Conservation (phyloP, 2,329 filamentous ascomycete species). For the Emergomyces africanus region DNA sequence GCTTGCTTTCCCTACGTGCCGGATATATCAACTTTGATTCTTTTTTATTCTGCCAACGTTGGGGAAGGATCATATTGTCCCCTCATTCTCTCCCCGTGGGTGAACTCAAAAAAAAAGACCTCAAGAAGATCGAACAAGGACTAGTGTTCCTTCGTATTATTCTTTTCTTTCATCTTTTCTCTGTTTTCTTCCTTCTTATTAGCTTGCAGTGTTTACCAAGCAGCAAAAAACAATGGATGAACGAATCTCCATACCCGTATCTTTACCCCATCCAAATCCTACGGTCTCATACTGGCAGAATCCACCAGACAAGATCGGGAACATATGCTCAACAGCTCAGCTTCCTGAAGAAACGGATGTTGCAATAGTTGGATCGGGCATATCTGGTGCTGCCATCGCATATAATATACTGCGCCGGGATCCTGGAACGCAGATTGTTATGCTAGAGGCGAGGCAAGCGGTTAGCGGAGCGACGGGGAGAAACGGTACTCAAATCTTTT, state of each 20-base stretch:
- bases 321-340: constrained; percentile 13
- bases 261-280: constrained; percentile 15
- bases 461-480: constrained; percentile 11
- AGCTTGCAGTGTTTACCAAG: not conserved
- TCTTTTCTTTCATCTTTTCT: not conserved
- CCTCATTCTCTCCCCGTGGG: too few relatives aligned
- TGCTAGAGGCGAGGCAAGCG: constrained; percentile 28
- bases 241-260: constrained; percentile 9
- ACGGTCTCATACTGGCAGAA: constrained; percentile 23
- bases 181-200: not conserved
- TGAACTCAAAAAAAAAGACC: not conserved
- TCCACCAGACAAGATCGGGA: constrained; percentile 19
- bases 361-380: constrained; percentile 28
- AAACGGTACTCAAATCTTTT: constrained; percentile 8
- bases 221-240: constrained; percentile 6
- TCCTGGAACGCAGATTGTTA: constrained; percentile 17
- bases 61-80: too few relatives aligned
- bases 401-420: constrained; percentile 16
- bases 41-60: not conserved
- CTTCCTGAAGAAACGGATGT: constrained; percentile 19
- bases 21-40: not conserved
- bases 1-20: not conserved
- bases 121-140: not conserved
- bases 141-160: too few relatives aligned
- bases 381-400: constrained; percentile 25